Evolutionary conservation across 805 yeast genomes (phyloP), one percentile per base, ranked within the genome.

Genomic region (Sungouiella blattae): DNA sequence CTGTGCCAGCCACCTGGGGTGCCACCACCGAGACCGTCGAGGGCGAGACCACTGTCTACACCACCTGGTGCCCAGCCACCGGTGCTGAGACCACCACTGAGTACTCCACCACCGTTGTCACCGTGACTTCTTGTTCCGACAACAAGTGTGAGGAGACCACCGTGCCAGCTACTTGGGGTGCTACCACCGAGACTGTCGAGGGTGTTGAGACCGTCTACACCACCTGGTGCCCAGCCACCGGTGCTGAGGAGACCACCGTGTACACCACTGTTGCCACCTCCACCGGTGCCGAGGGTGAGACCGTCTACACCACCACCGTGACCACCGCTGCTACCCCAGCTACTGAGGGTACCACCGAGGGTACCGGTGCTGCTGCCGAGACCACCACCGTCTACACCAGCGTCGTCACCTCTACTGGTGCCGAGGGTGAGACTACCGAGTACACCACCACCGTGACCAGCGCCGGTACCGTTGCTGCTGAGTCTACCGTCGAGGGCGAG

Each of bases 81-180:
- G 20, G 37, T 15, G 28, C 37, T 14, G 17, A 13, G 28, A 21
- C 28, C 24, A 13, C 27, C 13, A 24, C 28, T 14, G 20, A 23
- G 20, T 4, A 13, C 16, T 12, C 33, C 22, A 21, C 27, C 29
- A 26, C 36, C 18, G 28, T 33, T 15, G 49, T 51, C 41, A 55
- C 60, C 42, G 46, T 55, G 49, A 53, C 56, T 35, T 50, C 58
- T 20, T 53, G 57, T 32, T 39, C 53, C 32, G 39, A 49, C 43
- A 20, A 52, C 35, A 39, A 32, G 14, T 53, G 58, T 33, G 37
- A 41, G 26, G 44, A 47, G 35, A 37, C 54, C 20, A 50, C 36
- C 23, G 38, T 37, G 24, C 30, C 46, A n/a, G 40, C 41, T 35
- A 32, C 40, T 7, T 37, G 36, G 18, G 35, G 49, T 25, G 39